Conservation (phyloP, 805 yeast species). For the Lachancea sp. region DNA sequence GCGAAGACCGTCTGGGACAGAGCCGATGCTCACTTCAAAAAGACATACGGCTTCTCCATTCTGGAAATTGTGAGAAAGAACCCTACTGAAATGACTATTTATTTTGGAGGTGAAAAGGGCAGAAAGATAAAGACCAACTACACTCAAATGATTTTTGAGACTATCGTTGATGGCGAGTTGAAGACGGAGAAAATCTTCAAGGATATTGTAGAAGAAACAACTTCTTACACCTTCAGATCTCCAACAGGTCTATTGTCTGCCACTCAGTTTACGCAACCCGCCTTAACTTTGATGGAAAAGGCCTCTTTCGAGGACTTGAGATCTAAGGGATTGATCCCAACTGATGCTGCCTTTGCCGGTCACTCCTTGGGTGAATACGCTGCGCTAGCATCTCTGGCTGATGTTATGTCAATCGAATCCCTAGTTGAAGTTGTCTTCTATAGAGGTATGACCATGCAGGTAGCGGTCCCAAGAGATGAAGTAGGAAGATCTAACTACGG, state of each 20-base stretch:
- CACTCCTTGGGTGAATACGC: slow-evolving; percentile 99
- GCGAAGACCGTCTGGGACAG: slow-evolving; percentile 97
- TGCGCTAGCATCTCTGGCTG: slow-evolving; percentile 93
- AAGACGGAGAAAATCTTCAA: slow-evolving; percentile 94
- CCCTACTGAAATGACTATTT: slow-evolving; percentile 91
- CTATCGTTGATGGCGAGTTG: slow-evolving; percentile 76
- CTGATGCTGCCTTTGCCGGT: slow-evolving; percentile 94
- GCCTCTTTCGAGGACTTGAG: slow-evolving; percentile 98
- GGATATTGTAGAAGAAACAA: slow-evolving; percentile 72
- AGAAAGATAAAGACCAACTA: slow-evolving; percentile 90
- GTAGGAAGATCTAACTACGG: slow-evolving; percentile 96
- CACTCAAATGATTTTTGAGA: slow-evolving; percentile 95
- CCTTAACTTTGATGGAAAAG: slow-evolving; percentile 97
- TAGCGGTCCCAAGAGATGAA: slow-evolving; percentile 97
- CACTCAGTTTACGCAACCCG: slow-evolving; percentile 99
- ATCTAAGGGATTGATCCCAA: slow-evolving; percentile 90
- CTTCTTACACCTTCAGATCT: slow-evolving; percentile 81
- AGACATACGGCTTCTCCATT: slow-evolving; percentile 95
- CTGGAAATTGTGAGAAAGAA: slow-evolving; percentile 91
- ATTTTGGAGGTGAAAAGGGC: slow-evolving; percentile 98
- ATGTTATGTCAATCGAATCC: slow-evolving; percentile 97
- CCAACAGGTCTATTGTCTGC: slow-evolving; percentile 95
- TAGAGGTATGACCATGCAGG: slow-evolving; percentile 99
- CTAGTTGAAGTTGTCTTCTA: slow-evolving; percentile 96
- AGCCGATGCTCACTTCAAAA: slow-evolving; percentile 88